These are phyloP conservation scores for Phytophthora aleatoria DNA, from an alignment of 352 stramenopile genomes.

Conservation along the genomic window DNA sequence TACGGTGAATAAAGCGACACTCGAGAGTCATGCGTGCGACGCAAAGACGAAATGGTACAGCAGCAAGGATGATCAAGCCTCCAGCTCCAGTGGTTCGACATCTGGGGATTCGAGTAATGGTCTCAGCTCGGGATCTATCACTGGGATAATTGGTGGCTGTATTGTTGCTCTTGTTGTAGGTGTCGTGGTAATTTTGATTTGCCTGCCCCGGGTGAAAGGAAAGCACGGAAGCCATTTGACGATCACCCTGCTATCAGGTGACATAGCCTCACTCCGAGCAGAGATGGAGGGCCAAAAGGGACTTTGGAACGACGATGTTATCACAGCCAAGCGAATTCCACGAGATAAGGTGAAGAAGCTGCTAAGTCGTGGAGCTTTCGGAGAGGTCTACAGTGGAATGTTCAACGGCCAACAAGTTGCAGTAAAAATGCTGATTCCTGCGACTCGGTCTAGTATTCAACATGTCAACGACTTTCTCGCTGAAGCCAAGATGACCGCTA, in stretches of 20 bases:
- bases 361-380: neutral
- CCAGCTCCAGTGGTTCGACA: neutral
- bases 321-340: neutral
- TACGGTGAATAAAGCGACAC: neutral
- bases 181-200: neutral
- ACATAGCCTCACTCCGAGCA: neutral
- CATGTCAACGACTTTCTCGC: neutral
- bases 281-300: neutral
- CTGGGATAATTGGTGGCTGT: neutral
- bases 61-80: neutral
- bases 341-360: neutral
- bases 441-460: neutral
- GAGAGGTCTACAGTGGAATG: neutral
- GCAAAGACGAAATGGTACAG: neutral
- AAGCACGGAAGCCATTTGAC: neutral
- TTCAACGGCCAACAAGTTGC: neutral
- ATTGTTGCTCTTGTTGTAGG: neutral
- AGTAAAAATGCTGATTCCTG: neutral
- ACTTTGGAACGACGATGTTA: neutral
- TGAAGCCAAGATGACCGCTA: neutral
- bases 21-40: neutral
- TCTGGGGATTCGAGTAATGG: neutral
- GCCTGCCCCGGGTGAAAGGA: neutral
- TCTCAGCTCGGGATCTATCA: neutral
- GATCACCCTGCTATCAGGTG: neutral